Percentiles rank a stretch among this genome's conserved stretches.
Conservation (phyloP, 352 stramenopile species). For the Phytophthora meadii region DNA sequence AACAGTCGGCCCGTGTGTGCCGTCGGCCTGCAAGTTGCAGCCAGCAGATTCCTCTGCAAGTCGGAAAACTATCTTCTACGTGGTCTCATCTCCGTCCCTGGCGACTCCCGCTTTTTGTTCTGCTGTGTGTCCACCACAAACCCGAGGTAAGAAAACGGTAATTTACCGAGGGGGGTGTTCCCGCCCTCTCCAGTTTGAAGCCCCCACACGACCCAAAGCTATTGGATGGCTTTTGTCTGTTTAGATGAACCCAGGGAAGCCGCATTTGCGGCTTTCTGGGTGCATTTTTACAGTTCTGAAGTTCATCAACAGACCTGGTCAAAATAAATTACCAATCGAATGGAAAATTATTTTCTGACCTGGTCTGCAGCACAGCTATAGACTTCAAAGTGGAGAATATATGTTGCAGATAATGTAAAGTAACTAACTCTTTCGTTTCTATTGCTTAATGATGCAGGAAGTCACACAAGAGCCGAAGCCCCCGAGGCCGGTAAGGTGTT, state of each 20-base stretch:
- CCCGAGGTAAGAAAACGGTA: conserved; percentile 51
- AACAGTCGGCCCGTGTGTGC: conserved; percentile 27
- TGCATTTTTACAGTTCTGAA: conserved; percentile 15
- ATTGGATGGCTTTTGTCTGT: background rate
- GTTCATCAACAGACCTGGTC: background rate
- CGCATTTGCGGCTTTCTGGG: conserved; percentile 2
- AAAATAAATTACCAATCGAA: conserved; percentile 35
- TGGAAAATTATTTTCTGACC: conserved; percentile 41
- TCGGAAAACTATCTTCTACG: conserved; percentile 47
- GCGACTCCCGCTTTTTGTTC: conserved; percentile 9
- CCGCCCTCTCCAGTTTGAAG: background rate
- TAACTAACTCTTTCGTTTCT: conserved; percentile 20
- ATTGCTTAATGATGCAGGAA: conserved; percentile 17
- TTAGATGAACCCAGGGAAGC: background rate
- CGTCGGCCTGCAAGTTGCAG: conserved; percentile 23
- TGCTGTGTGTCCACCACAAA: conserved; percentile 34
- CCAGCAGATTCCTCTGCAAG: conserved; percentile 12
- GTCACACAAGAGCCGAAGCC: conserved; percentile 13
- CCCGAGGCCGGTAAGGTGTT: conserved; percentile 2
- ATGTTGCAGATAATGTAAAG: background rate
- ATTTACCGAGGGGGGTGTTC: conserved; percentile 35
- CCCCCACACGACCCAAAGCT: background rate
- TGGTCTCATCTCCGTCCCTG: conserved; percentile 18
- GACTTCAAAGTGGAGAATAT: conserved; percentile 15
- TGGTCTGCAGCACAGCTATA: background rate